A percentile compares a stretch with the other conserved stretches of the same genome.
phyloP scores from a whole-genome alignment of 257 asterid genomes.

The Solanum chaucha region DNA sequence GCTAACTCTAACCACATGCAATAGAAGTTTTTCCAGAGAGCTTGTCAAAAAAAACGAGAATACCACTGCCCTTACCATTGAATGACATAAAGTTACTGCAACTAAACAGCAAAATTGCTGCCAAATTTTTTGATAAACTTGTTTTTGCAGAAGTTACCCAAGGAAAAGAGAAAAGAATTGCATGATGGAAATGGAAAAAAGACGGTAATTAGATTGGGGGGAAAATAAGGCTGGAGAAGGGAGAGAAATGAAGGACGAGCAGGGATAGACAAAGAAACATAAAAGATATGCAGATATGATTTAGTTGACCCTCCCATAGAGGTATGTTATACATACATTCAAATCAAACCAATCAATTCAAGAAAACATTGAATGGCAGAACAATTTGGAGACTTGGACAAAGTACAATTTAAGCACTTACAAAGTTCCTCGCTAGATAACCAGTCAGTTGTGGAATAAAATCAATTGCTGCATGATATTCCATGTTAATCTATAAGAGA shows the following conservation, averaged over 20 bases:
- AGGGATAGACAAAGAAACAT: neutral
- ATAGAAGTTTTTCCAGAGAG: neutral
- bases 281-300: neutral
- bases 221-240: neutral
- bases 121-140: neutral
- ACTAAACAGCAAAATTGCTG: neutral
- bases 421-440: slow-evolving; percentile 77
- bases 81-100: neutral
- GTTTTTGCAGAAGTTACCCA: neutral
- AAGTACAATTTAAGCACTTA: slow-evolving; percentile 33
- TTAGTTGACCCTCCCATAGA: neutral
- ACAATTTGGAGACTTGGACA: neutral
- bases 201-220: neutral
- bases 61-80: neutral
- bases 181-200: neutral
- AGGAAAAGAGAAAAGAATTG: neutral
- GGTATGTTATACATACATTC: neutral
- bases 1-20: neutral
- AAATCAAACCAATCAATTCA: neutral
- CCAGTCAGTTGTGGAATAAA: slow-evolving; percentile 36
- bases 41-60: neutral
- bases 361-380: neutral
- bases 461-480: slow-evolving; percentile 71
- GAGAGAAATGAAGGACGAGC: neutral
- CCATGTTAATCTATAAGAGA: slow-evolving; percentile 62